Base-by-base conservation (phyloP, 2,329 filamentous ascomycete genomes). In the Chaetomiaceae sp. region DNA sequence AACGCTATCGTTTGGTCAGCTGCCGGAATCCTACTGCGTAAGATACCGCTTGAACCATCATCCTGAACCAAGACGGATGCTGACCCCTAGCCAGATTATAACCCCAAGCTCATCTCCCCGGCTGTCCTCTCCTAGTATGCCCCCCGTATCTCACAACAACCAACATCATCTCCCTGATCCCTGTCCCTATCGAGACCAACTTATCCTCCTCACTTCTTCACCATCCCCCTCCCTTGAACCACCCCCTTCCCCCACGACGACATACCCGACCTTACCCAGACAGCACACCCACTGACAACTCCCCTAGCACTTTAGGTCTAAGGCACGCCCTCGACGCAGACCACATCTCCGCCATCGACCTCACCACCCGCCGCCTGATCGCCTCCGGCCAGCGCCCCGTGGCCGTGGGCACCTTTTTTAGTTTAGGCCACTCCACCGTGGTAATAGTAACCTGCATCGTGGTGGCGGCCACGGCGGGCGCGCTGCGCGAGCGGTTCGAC, bases 271-370 rank as follows among this genome's bases (percentile, higher is more conserved):
- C n/a, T n/a, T n/a, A n/a, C n/a, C n/a, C n/a, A n/a, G n/a, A n/a
- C 19, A 39, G 9, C 2, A 29, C n/a, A 19, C 25, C n/a, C 3
- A 34, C 42, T 23, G n/a, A 45, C 27, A n/a, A 7, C 3, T 9
- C 9, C 4, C 5, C 22, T 31, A 47, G 45, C 69, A 89, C 89
- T 0, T 80, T 97, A 11, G 92, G 92, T 3, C 80, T 97, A 12
- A 87, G 92, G 38, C 92, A 97, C 75, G 92, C 92, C n/a, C 82
- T 97, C 40, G 94, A 97, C 66, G 94, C 92, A n/a, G 92, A 97
- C 71, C 94, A 97, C 68, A 81, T 80, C 64, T 72, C 72, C 63
- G 92, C 91, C 59, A 99, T 97, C 64, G 92, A 97, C 71, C 80
- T 97, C 34, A 95, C 95, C 85, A 97, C 94, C 1, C 81, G 94